Percentiles rank a stretch among this genome's conserved stretches.
phyloP scores from a whole-genome alignment of 305 asterid species.

The Fraxinus greggii region DNA sequence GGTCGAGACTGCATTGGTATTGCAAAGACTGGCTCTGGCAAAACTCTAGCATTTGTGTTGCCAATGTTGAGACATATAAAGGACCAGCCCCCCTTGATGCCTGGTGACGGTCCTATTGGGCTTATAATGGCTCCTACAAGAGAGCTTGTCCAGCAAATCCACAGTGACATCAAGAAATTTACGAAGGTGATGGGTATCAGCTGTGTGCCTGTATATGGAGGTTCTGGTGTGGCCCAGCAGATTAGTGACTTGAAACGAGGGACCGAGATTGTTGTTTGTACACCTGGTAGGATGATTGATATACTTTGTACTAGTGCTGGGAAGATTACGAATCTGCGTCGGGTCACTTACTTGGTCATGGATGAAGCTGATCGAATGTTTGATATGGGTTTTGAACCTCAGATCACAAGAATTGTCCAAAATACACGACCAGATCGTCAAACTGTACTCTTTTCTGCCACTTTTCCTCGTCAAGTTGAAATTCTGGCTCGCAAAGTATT shows the following conservation, averaged over 20 bases:
- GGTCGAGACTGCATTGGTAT: constrained; percentile 97
- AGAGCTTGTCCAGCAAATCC: constrained; percentile 96
- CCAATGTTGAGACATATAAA: constrained; percentile 97
- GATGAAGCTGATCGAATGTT: constrained; percentile 99
- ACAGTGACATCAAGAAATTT: constrained; percentile 80
- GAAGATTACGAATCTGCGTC: constrained; percentile 85
- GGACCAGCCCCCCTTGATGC: constrained; percentile 80
- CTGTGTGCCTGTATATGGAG: constrained; percentile 96
- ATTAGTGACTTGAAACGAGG: constrained; percentile 96
- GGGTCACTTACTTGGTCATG: constrained; percentile 94
- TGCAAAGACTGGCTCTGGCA: constrained; percentile 96
- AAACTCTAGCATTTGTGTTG: constrained; percentile 90
- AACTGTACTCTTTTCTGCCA: constrained; percentile 92
- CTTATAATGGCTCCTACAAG: constrained; percentile 96
- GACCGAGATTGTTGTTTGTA: constrained; percentile 93
- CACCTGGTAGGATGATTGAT: constrained; percentile 98
- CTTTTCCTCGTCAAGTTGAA: constrained; percentile 98
- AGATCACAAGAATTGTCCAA: constrained; percentile 88
- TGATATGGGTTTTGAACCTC: constrained; percentile 99
- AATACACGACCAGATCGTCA: constrained; percentile 93
- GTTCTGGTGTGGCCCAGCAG: constrained; percentile 98
- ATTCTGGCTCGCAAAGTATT: constrained; percentile 87
- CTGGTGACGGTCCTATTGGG: constrained; percentile 97
- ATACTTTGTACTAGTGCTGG: constrained; percentile 92
- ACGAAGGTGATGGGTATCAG: constrained; percentile 73